phyloP scores from a whole-genome alignment of 2,329 filamentous ascomycete species.

The Acephala macrosclerotiorum region DNA sequence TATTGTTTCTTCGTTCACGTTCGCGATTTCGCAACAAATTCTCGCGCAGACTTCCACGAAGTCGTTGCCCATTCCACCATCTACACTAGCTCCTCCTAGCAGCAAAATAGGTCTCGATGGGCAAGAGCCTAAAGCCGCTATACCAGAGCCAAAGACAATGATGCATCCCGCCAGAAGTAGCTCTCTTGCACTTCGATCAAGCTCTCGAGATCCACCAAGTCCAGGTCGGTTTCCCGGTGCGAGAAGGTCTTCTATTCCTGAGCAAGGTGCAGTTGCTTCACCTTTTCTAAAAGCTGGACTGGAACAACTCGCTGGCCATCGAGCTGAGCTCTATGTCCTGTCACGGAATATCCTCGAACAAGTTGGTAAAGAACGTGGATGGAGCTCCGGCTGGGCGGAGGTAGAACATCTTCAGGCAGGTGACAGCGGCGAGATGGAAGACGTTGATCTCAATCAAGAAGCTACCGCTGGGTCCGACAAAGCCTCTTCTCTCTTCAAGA shows the following conservation, averaged over 20 bases:
- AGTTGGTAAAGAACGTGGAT: slow-evolving; percentile 74
- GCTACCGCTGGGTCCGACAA: slow-evolving; percentile 1
- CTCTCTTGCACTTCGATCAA: slow-evolving; percentile 58
- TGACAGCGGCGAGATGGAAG: slow-evolving; percentile 55
- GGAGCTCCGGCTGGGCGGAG: slow-evolving; percentile 78
- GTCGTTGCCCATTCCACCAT: slow-evolving; percentile 70
- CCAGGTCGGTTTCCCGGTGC: slow-evolving; percentile 61
- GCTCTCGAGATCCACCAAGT: slow-evolving; percentile 55
- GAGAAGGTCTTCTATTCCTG: slow-evolving; percentile 48
- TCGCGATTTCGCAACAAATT: slow-evolving; percentile 78
- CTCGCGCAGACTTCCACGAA: slow-evolving; percentile 77
- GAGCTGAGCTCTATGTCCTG: slow-evolving; percentile 82
- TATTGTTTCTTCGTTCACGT: slow-evolving; percentile 79
- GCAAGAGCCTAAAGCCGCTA: slow-evolving; percentile 66
- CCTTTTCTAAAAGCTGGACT: slow-evolving; percentile 69
- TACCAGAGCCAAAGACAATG: slow-evolving; percentile 74
- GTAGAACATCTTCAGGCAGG: slow-evolving; percentile 55
- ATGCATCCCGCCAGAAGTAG: slow-evolving; percentile 72
- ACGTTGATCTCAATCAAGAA: slow-evolving; percentile 58
- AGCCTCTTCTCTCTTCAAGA: slow-evolving; percentile 3
- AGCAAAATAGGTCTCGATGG: slow-evolving; percentile 44
- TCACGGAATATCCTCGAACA: slow-evolving; percentile 82
- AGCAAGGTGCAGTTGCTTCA: slow-evolving; percentile 49
- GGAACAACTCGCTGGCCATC: slow-evolving; percentile 81
- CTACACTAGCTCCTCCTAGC: slow-evolving; percentile 53